These are phyloP conservation scores for Calonectria montana DNA, from an alignment of 2,329 filamentous ascomycete genomes.

Conservation along the genomic window DNA sequence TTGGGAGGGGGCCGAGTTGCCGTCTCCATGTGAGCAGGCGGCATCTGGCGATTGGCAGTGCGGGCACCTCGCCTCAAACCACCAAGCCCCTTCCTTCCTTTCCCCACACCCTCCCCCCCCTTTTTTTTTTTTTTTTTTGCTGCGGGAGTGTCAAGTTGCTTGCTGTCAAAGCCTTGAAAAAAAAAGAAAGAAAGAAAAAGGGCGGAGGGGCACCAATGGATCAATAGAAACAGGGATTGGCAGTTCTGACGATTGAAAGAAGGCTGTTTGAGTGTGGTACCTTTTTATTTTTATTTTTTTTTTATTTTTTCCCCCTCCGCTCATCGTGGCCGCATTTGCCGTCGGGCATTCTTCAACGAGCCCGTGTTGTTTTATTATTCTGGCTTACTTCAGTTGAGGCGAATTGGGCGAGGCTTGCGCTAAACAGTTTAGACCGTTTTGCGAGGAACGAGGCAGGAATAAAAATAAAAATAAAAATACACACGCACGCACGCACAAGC, in stretches of 20 bases:
- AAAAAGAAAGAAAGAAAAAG: not conserved
- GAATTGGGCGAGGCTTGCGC: not conserved
- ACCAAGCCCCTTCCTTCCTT: conserved; percentile 11
- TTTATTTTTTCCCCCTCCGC: not conserved
- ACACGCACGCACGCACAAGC: too few species aligned
- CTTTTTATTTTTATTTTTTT: not conserved
- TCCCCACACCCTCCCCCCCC: not conserved
- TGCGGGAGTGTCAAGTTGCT: not conserved
- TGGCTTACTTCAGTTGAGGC: conserved; percentile 5
- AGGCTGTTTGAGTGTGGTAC: not conserved
- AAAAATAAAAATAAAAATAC: not conserved
- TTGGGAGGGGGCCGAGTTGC: not conserved
- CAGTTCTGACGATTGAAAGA: not conserved
- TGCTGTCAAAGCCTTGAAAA: not conserved
- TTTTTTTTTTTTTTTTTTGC: not conserved
- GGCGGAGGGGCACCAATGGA: not conserved
- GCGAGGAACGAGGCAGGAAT: not conserved
- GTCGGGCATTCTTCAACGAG: not conserved
- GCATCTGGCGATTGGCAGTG: conserved; percentile 2
- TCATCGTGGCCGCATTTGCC: not conserved
- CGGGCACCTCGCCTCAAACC: conserved; percentile 7
- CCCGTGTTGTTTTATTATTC: not conserved
- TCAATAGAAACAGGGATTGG: not conserved
- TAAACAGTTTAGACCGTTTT: not conserved
- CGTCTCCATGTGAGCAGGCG: conserved; percentile 10